Evolutionary conservation across 768 basidiomycete genomes (phyloP).

Genomic region (Suillus occidentalis): DNA sequence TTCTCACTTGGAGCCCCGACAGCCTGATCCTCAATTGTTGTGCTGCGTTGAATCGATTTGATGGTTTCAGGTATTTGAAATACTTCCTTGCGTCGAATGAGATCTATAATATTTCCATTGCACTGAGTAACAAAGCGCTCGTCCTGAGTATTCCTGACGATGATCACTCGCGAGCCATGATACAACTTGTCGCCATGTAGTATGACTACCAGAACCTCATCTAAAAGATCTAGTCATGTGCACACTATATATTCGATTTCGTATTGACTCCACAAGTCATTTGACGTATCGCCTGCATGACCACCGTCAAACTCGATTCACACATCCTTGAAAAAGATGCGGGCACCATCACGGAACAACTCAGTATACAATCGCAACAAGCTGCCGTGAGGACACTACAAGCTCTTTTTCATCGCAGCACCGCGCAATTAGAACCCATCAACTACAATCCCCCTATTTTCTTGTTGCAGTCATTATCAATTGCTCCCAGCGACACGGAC

Average conservation of each 20-base stretch:
- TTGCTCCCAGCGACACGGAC: background rate
- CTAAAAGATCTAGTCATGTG: background rate
- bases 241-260: background rate
- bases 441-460: slow-evolving; percentile 13
- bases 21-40: background rate
- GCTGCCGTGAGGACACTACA: background rate
- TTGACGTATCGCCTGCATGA: no score
- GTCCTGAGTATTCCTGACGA: background rate
- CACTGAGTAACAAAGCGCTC: background rate
- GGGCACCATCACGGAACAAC: background rate
- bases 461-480: slow-evolving; percentile 4
- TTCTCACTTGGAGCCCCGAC: background rate
- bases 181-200: background rate
- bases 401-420: background rate
- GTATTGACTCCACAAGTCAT: background rate
- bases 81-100: background rate
- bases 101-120: background rate
- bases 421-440: background rate
- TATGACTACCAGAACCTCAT: background rate
- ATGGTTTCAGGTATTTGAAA: background rate
- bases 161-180: background rate
- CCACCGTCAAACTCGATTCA: background rate
- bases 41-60: background rate
- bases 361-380: background rate
- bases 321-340: background rate